Percentiles rank a stretch among this genome's conserved stretches.
Conservation (phyloP, 805 yeast genomes). For the Vanderwaltozyma tropicalis region DNA sequence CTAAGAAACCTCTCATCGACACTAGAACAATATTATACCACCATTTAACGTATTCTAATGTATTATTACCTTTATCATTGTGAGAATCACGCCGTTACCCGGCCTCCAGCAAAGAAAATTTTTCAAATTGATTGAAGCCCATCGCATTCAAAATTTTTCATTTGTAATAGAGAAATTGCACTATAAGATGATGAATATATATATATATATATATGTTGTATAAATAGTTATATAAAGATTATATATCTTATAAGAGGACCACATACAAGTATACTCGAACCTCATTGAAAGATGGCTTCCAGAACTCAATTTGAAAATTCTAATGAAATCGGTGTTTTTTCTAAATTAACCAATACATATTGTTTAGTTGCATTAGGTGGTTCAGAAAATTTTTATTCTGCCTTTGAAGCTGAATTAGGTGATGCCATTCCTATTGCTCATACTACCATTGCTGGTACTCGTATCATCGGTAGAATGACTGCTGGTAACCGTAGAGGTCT, state of each 20-base stretch:
- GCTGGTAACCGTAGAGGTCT: constrained; percentile 98
- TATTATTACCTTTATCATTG: background rate
- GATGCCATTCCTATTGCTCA: constrained; percentile 94
- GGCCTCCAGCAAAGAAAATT: background rate
- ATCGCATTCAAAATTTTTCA: background rate
- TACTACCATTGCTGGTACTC: constrained; percentile 95
- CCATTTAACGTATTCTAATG: background rate
- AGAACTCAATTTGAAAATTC: constrained; percentile 79
- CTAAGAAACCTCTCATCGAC: background rate
- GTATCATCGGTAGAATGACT: constrained; percentile 96
- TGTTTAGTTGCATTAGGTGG: constrained; percentile 96
- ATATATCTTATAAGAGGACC: no score
- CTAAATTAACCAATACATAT: constrained; percentile 92
- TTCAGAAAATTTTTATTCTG: constrained; percentile 77
- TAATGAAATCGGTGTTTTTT: constrained; percentile 86
- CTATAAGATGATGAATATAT: no score
- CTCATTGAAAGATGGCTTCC: constrained; percentile 39
- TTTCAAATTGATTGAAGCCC: background rate
- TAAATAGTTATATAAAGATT: no score
- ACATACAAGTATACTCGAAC: background rate
- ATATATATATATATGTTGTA: background rate
- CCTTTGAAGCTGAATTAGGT: constrained; percentile 95
- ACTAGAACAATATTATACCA: background rate
- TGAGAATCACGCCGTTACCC: background rate
- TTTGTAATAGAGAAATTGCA: background rate